Evolutionary conservation across 1,139 yeast genomes (phyloP), one percentile per base, ranked within the genome.

Genomic region (Wickerhamomyces sp.): DNA sequence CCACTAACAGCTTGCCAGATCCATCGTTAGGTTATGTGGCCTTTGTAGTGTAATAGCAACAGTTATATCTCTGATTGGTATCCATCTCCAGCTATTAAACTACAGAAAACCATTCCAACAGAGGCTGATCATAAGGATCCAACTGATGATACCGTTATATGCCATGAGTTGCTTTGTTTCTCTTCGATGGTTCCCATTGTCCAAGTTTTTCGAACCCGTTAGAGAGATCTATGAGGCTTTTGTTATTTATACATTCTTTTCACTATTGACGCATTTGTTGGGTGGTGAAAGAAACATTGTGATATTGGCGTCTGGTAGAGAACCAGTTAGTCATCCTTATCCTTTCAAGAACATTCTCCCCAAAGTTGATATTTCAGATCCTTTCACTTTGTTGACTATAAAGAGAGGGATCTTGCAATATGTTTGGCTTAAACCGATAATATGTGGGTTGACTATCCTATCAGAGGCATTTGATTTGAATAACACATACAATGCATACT

Each of bases 211-310:
- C 10, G 95, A 84, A 52, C 96, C 97, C 0, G 57, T 86, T 1
- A 72, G 95, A 45, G 99, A 93, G 60, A 80, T 91, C 1, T 93
- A 93, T 64, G 99, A 94, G 65, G 96, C 98, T 0, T 88, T 94
- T 66, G 97, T 91, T 39, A 87, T 93, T 38, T 94, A 93, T 63
- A 90, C 97, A 3, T 93, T 93, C 64, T 91, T 88, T 67, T 78
- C 93, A 27, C 71, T 91, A 36, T 69, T 94, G 46, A 89, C 95
- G 1, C 79, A 83, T 51, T 77, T 89, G 71, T 73, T 93, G 11
- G 98, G 98, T 0, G 99, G 99, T 29, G 99, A 93, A 62, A 69
- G 95, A 41, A 80, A 79, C 52, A 89, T 93, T 35, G 84, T 93
- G 34, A 78, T 87, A 43, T 68, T 72, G 54, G 76, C 93, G 9